Evolutionary conservation across 768 basidiomycete genomes (phyloP).

Genomic region (Russula dissimulans): DNA sequence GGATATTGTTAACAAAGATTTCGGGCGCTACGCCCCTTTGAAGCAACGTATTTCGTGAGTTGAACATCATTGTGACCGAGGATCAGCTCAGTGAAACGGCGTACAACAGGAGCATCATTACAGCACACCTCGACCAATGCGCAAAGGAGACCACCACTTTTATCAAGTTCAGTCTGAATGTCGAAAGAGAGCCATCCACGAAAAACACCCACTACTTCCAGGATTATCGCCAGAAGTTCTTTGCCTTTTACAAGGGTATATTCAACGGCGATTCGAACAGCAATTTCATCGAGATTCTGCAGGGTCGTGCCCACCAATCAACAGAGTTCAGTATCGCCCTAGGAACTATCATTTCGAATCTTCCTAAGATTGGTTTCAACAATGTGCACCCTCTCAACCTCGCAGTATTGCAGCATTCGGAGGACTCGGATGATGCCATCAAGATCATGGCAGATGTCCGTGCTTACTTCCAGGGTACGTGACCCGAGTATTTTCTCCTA

Average conservation of each 20-base stretch:
- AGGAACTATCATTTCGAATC: slow-evolving; percentile 1
- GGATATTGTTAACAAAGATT: slow-evolving; percentile 38
- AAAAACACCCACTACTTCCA: slow-evolving; percentile 1
- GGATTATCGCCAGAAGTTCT: slow-evolving; percentile 2
- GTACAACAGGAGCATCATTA: not conserved
- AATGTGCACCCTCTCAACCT: slow-evolving; percentile 36
- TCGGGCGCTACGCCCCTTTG: slow-evolving; percentile 42
- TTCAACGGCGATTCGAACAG: not conserved
- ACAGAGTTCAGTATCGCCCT: not conserved
- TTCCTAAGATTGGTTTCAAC: slow-evolving; percentile 32
- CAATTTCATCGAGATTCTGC: not conserved
- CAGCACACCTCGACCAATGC: not conserved
- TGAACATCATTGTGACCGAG: not conserved
- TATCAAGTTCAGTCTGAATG: not conserved
- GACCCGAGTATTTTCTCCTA: not conserved
- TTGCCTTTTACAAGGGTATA: not conserved
- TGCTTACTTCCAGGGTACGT: slow-evolving; percentile 65
- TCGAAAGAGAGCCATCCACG: not conserved
- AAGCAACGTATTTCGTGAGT: slow-evolving; percentile 40
- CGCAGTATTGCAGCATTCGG: slow-evolving; percentile 39
- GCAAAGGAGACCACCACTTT: not conserved
- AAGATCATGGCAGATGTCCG: slow-evolving; percentile 63
- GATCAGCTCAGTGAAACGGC: not conserved
- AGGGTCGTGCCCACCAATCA: not conserved
- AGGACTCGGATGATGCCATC: slow-evolving; percentile 47